Base-by-base conservation (phyloP, 345 rosid genomes). In the Moricandia moricandioides region DNA sequence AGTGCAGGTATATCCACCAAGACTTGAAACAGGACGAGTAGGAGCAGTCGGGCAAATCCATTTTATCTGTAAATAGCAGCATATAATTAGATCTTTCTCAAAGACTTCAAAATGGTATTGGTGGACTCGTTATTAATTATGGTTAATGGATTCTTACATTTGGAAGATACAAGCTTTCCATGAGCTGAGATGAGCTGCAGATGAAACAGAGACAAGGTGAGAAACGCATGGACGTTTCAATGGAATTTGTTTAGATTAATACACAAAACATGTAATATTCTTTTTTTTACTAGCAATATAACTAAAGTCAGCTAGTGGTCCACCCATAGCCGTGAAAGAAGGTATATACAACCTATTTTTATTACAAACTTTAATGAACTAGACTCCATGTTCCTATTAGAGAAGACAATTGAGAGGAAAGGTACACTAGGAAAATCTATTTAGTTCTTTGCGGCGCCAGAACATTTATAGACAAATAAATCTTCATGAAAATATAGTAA, bases 31-130 rank as follows among this genome's bases (percentile, higher is more conserved):
- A 7, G 99, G 94, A 61, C 89, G 92, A 14, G 89, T 81, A 51
- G 99, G 99, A 78, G 99, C 97, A 55, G 97, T 95, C 7, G 98
- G 99, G 72, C 97, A 95, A 83, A 95, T 92, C 99, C 99, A 95
- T 83, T 92, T 95, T 71, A 95, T 85, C 99, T 95, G 83, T 70
- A 69, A 9, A 39, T 29, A 56, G 16, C 73, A 72, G 4, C 73
- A 72, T 14, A 49, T 27, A 55, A 13, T 11, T 45, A 45, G 4
- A 5, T 14, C 39, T 34, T 34, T 12, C 4, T 67, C 40, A 74
- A 62, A 17, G 13, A 59, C 4, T 8, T 43, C 13, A n/a, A 60
- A 26, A 1, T 70, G 11, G 11, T 58, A 40, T 29, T 71, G 27
- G 16, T 39, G 18, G 24, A 16, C 16, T 51, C 45, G 13, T 64